Evolutionary conservation across 768 basidiomycete genomes (phyloP).

Genomic region (Phallus indusiatus): DNA sequence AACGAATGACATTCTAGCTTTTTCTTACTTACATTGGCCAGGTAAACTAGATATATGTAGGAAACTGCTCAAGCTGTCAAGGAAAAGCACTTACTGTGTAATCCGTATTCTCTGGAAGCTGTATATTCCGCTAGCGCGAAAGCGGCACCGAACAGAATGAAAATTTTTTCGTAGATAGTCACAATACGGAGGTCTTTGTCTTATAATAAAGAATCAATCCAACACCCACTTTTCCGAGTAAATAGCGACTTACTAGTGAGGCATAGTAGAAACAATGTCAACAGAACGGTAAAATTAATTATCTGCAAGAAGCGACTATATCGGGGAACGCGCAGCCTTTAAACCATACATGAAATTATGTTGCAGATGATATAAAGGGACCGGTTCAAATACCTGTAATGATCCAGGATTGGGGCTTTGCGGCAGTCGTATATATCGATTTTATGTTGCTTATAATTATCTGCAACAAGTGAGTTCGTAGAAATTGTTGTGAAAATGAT

Average conservation of each 20-base stretch:
- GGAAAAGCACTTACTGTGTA: slow-evolving; percentile 53
- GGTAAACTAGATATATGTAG: slow-evolving; percentile 45
- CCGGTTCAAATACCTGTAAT: slow-evolving; percentile 55
- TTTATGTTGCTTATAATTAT: slow-evolving; percentile 77
- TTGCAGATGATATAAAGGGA: not conserved
- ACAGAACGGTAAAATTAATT: slow-evolving; percentile 59
- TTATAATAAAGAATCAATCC: slow-evolving; percentile 19
- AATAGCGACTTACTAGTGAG: slow-evolving; percentile 48
- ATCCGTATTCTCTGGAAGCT: slow-evolving; percentile 77
- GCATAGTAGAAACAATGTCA: slow-evolving; percentile 64
- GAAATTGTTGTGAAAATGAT: slow-evolving; percentile 55
- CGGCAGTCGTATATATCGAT: slow-evolving; percentile 66
- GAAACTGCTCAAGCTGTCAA: not conserved
- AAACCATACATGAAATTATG: not conserved
- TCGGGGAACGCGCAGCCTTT: slow-evolving; percentile 69
- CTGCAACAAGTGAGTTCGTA: slow-evolving; percentile 70
- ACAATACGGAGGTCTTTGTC: slow-evolving; percentile 45
- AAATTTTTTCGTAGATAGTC: slow-evolving; percentile 58
- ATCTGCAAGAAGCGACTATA: slow-evolving; percentile 75
- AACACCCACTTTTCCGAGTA: not conserved
- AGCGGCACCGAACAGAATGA: slow-evolving; percentile 67
- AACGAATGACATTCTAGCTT: too few relatives aligned
- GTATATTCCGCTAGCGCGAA: slow-evolving; percentile 86
- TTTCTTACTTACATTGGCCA: slow-evolving; percentile 55
- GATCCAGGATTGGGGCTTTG: slow-evolving; percentile 67